Percentiles rank a stretch among this genome's conserved stretches.
These are phyloP conservation scores for Pisolithus orientalis DNA, from an alignment of 768 basidiomycete genomes.

Conservation along the genomic window DNA sequence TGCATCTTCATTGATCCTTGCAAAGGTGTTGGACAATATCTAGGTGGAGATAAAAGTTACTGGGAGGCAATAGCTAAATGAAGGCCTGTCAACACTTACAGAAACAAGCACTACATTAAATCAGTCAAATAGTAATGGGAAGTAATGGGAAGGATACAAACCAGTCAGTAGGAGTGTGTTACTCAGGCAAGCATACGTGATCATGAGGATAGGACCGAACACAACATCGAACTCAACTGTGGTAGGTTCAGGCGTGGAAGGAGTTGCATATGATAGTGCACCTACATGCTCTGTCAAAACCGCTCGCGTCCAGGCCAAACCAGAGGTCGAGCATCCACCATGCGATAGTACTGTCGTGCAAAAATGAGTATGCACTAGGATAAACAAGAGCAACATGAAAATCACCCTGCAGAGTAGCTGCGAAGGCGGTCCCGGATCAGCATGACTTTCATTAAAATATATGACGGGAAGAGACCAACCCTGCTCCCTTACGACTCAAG, in stretches of 20 bases:
- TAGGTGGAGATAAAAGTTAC: conserved; percentile 26
- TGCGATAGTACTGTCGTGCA: conserved; percentile 50
- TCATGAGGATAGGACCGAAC: conserved; percentile 91
- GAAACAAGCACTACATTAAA: conserved; percentile 64
- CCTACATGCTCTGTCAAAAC: conserved; percentile 79
- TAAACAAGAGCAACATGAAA: neutral
- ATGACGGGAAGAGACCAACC: conserved; percentile 31
- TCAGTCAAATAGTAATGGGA: conserved; percentile 1
- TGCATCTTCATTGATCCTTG: conserved; percentile 89
- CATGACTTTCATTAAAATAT: neutral
- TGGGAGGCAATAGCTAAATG: conserved; percentile 1
- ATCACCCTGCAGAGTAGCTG: conserved; percentile 32
- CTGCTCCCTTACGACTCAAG: conserved; percentile 53
- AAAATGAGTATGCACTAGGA: conserved; percentile 1
- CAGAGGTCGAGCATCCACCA: conserved; percentile 96
- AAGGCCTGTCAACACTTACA: conserved; percentile 35
- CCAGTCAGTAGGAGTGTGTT: conserved; percentile 90
- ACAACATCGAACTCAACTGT: conserved; percentile 73
- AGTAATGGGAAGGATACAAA: conserved; percentile 26
- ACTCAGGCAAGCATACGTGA: conserved; percentile 85
- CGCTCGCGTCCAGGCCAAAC: conserved; percentile 93
- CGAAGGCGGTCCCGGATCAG: conserved; percentile 11
- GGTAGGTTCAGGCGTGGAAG: conserved; percentile 4
- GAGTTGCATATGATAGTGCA: conserved; percentile 9
- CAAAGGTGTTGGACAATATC: conserved; percentile 95